A percentile compares a stretch with the other conserved stretches of the same genome.
These are phyloP conservation scores for Rhizopogon vinicolor DNA, from an alignment of 768 basidiomycete genomes.

Conservation along the genomic window DNA sequence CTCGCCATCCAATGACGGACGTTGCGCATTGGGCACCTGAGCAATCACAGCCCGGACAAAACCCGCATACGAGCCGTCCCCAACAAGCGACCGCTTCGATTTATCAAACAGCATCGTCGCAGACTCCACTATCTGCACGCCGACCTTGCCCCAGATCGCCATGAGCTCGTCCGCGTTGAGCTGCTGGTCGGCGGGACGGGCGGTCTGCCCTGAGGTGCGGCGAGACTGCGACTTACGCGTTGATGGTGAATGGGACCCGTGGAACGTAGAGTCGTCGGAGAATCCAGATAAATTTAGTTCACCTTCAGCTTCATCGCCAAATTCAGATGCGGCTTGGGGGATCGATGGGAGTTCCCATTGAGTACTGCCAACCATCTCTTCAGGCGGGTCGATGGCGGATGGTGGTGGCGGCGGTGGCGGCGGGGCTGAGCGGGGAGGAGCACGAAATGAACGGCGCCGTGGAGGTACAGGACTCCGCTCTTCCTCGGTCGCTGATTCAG, in stretches of 20 bases:
- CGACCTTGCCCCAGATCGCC: slow-evolving; percentile 66
- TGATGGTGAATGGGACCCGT: slow-evolving; percentile 23
- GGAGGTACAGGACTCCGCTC: slow-evolving; percentile 29
- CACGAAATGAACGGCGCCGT: slow-evolving; percentile 33
- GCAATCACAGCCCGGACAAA: slow-evolving; percentile 66
- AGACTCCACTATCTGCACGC: slow-evolving; percentile 66
- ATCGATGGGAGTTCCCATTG: slow-evolving; percentile 69
- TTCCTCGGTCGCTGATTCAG: slow-evolving; percentile 35
- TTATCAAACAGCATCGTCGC: slow-evolving; percentile 67
- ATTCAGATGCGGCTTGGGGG: slow-evolving; percentile 49
- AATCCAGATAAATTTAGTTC: slow-evolving; percentile 53
- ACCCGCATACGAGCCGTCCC: slow-evolving; percentile 80
- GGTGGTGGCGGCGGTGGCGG: slow-evolving; percentile 39
- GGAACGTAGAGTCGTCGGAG: slow-evolving; percentile 51
- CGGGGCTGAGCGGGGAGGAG: slow-evolving; percentile 12
- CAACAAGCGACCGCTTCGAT: slow-evolving; percentile 73
- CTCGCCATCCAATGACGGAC: slow-evolving; percentile 22
- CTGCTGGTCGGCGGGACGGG: slow-evolving; percentile 28
- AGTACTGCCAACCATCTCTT: slow-evolving; percentile 34
- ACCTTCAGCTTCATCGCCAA: slow-evolving; percentile 45
- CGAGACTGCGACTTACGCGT: slow-evolving; percentile 9
- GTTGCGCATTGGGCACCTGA: slow-evolving; percentile 60
- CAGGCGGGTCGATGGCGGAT: slow-evolving; percentile 25
- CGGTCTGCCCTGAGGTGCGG: slow-evolving; percentile 7
- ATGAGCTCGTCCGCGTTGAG: slow-evolving; percentile 64